A percentile compares a stretch with the other conserved stretches of the same genome.
These are phyloP conservation scores for Meyerozyma sp. DNA, from an alignment of 1,139 yeast species.

Conservation along the genomic window DNA sequence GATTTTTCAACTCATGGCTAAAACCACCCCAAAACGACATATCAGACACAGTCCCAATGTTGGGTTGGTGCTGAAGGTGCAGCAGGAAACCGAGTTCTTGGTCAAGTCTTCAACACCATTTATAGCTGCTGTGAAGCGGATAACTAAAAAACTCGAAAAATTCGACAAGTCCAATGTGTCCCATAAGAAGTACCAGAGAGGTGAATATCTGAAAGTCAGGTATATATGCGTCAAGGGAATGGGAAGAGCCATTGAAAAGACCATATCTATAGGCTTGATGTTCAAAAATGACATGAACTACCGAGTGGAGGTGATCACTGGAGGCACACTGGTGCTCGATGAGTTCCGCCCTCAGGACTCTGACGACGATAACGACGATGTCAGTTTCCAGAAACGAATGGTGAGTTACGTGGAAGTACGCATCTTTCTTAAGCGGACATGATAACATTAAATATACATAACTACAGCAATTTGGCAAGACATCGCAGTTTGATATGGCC, in stretches of 20 bases:
- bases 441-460: background rate
- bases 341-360: conserved; percentile 35
- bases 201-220: conserved; percentile 32
- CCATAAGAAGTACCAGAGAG: conserved; percentile 31
- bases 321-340: conserved; percentile 58
- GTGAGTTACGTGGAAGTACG: conserved; percentile 57
- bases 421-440: conserved; percentile 35
- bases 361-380: conserved; percentile 30
- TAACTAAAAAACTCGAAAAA: conserved; percentile 40
- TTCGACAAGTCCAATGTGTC: conserved; percentile 25
- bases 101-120: conserved; percentile 59
- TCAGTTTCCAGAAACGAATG: conserved; percentile 42
- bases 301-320: conserved; percentile 51
- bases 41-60: conserved; percentile 44
- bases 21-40: conserved; percentile 9
- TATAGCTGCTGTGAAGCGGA: conserved; percentile 56
- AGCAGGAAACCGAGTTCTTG: conserved; percentile 45
- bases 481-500: conserved; percentile 38
- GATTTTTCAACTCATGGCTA: background rate
- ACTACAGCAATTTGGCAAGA: conserved; percentile 6
- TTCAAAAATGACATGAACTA: conserved; percentile 43
- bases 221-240: conserved; percentile 57
- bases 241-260: conserved; percentile 60
- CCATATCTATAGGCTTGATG: conserved; percentile 46
- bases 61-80: conserved; percentile 23